Percentiles rank a stretch among this genome's conserved stretches.
phyloP scores from a whole-genome alignment of 441 rosid species.

The Arabidopsis hybrid region DNA sequence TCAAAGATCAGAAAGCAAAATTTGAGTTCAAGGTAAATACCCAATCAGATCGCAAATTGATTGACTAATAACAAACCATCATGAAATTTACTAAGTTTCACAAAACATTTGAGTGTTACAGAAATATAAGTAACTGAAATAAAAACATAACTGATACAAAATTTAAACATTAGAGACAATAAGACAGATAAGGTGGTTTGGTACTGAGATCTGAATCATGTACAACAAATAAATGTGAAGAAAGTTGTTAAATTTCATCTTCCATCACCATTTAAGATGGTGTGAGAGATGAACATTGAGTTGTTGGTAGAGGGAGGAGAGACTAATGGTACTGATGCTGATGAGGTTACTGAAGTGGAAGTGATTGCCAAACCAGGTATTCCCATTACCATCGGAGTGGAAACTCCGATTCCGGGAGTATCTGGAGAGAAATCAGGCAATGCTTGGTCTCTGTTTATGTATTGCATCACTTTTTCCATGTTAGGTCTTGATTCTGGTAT shows the following conservation, averaged over 20 bases:
- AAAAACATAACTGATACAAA: not conserved
- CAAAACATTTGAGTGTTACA: not conserved
- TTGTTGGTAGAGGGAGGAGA: slow-evolving; percentile 24
- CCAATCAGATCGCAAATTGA: no score
- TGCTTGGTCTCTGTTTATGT: slow-evolving; percentile 24
- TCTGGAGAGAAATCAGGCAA: slow-evolving; percentile 38
- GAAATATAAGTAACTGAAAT: no score
- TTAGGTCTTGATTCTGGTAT: slow-evolving; percentile 51
- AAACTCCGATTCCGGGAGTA: slow-evolving; percentile 35
- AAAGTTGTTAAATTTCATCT: slow-evolving; percentile 25
- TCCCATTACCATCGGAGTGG: slow-evolving; percentile 32
- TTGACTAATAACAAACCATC: no score
- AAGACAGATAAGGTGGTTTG: not conserved
- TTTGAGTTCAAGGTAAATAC: no score
- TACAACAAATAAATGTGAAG: slow-evolving; percentile 18
- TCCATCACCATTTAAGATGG: slow-evolving; percentile 43
- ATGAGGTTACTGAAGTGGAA: slow-evolving; percentile 30
- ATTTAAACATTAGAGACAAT: not conserved
- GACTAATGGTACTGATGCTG: slow-evolving; percentile 19
- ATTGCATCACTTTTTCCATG: slow-evolving; percentile 26
- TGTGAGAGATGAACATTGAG: slow-evolving; percentile 44
- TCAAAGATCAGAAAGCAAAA: no score
- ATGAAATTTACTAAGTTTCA: no score
- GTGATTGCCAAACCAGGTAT: slow-evolving; percentile 25
- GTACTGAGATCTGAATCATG: not conserved